Percentiles rank a stretch among this genome's conserved stretches.
Evolutionary conservation across 2,329 filamentous ascomycete species (phyloP).

Genomic region (Paecilomyces sp.): DNA sequence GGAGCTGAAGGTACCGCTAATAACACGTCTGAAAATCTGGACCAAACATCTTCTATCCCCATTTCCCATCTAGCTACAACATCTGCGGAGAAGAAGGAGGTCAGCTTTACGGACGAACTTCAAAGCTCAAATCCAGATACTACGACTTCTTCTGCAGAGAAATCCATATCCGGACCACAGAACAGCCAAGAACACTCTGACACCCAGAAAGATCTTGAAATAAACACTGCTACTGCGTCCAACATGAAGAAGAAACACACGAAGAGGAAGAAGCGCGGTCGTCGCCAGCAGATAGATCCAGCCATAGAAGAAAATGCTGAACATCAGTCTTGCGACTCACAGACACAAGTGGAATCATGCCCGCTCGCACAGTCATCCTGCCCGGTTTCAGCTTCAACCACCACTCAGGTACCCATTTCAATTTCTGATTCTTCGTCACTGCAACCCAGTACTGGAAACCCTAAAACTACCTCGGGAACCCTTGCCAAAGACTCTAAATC

Average conservation of each 20-base stretch:
- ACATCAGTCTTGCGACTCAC: background rate
- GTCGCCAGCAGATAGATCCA: background rate
- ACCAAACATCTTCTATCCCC: background rate
- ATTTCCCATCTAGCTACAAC: background rate
- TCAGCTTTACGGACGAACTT: background rate
- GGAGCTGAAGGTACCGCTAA: background rate
- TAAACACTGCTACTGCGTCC: slow-evolving; percentile 20
- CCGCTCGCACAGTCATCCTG: background rate
- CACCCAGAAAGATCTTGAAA: background rate
- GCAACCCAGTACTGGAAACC: background rate
- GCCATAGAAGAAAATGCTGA: background rate
- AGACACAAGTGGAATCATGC: background rate
- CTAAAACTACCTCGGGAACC: background rate
- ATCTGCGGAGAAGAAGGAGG: background rate
- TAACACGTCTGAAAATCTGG: background rate
- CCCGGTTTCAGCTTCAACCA: background rate
- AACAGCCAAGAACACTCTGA: background rate
- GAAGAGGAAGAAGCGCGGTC: slow-evolving; percentile 21
- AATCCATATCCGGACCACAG: background rate
- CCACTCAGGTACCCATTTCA: background rate
- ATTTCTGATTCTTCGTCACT: background rate
- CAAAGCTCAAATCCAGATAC: background rate
- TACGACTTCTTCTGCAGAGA: background rate
- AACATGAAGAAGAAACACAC: slow-evolving; percentile 28
- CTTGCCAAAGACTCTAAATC: background rate